Conservation (phyloP, 2,329 filamentous ascomycete genomes). For the Epicoccum nigrum region DNA sequence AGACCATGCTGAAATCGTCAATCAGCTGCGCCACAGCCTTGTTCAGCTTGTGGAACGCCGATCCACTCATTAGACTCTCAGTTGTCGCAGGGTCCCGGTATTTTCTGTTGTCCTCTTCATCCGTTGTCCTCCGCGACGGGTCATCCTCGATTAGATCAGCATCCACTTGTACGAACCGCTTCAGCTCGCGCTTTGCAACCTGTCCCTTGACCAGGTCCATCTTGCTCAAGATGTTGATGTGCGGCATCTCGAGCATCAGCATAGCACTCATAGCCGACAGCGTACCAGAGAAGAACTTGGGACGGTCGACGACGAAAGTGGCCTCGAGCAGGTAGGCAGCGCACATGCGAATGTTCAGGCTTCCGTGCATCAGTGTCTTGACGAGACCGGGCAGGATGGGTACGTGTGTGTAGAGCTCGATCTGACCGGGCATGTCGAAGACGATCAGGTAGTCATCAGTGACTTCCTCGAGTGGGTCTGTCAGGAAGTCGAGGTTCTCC, state of each 20-base stretch:
- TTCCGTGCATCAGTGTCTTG: slow-evolving; percentile 79
- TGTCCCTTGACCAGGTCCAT: slow-evolving; percentile 96
- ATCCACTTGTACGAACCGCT: slow-evolving; percentile 89
- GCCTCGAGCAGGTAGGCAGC: slow-evolving; percentile 94
- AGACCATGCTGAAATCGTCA: slow-evolving; percentile 98
- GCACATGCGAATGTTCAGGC: slow-evolving; percentile 88
- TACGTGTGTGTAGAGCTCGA: slow-evolving; percentile 97
- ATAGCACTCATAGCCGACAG: slow-evolving; percentile 98
- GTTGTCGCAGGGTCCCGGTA: slow-evolving; percentile 67
- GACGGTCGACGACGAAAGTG: slow-evolving; percentile 92
- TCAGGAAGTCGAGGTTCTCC: slow-evolving; percentile 91
- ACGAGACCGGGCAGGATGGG: slow-evolving; percentile 87
- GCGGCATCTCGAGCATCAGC: slow-evolving; percentile 97
- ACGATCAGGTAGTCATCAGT: slow-evolving; percentile 97
- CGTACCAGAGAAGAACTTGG: slow-evolving; percentile 97
- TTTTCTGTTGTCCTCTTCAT: slow-evolving; percentile 59
- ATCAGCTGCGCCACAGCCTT: slow-evolving; percentile 88
- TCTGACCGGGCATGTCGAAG: slow-evolving; percentile 98
- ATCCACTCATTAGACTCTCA: slow-evolving; percentile 77
- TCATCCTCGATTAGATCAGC: slow-evolving; percentile 81
- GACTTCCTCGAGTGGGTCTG: slow-evolving; percentile 79
- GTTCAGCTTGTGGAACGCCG: slow-evolving; percentile 82
- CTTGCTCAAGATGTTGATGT: slow-evolving; percentile 95
- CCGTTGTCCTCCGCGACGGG: slow-evolving; percentile 55
- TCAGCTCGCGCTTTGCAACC: slow-evolving; percentile 84